These are phyloP conservation scores for Globisporangium rhizosaccharum DNA, from an alignment of 352 stramenopile genomes.

Conservation along the genomic window DNA sequence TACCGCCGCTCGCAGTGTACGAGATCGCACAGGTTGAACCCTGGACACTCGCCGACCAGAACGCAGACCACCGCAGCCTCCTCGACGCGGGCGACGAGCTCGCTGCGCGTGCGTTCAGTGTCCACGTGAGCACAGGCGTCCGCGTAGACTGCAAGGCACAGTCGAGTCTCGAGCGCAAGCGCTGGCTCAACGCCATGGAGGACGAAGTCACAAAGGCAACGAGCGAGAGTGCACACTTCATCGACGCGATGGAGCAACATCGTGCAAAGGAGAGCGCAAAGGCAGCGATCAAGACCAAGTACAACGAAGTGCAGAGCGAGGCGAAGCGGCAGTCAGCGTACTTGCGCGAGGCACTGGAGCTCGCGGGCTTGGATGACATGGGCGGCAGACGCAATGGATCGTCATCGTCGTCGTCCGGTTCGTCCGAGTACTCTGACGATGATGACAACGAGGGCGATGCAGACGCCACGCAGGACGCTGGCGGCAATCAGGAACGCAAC, in stretches of 20 bases:
- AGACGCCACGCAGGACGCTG: neutral
- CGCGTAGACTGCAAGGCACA: constrained; percentile 48
- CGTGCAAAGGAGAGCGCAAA: constrained; percentile 33
- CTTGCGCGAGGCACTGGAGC: constrained; percentile 45
- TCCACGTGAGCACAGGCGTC: constrained; percentile 22
- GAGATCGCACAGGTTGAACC: constrained; percentile 31
- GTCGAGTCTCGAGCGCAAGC: constrained; percentile 60
- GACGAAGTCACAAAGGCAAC: constrained; percentile 31
- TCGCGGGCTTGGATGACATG: constrained; percentile 17
- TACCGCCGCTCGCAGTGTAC: constrained; percentile 41
- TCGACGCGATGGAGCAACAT: constrained; percentile 29
- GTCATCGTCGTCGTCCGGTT: neutral
- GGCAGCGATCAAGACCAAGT: constrained; percentile 44
- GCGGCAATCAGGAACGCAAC: constrained; percentile 5
- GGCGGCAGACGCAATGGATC: constrained; percentile 3
- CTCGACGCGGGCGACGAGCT: constrained; percentile 17
- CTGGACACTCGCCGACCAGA: constrained; percentile 10
- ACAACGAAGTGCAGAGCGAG: constrained; percentile 42
- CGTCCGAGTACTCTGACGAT: constrained; percentile 17
- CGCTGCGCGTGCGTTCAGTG: constrained; percentile 16
- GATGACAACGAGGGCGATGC: neutral
- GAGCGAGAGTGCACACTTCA: constrained; percentile 29
- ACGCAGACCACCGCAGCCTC: neutral
- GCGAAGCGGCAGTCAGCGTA: constrained; percentile 39
- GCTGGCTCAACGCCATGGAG: constrained; percentile 63